Conservation (phyloP, 1,284 basidiomycete genomes). For the Moesziomyces antarcticus region DNA sequence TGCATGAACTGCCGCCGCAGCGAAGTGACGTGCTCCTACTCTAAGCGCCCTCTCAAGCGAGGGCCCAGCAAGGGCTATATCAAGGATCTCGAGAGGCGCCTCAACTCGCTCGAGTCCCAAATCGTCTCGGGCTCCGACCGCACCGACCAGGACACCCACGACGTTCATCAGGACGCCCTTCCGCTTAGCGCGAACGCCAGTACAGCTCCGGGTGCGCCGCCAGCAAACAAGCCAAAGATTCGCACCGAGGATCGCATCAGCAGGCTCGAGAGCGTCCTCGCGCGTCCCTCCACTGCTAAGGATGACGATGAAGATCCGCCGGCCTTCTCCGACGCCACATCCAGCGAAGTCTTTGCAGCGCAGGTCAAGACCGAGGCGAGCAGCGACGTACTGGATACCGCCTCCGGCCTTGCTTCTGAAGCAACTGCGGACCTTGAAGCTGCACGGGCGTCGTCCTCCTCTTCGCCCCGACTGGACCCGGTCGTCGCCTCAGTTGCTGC, state of each 20-base stretch:
- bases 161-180: not conserved
- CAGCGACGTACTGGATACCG: not conserved
- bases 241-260: slow-evolving; percentile 46
- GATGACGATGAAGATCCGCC: slow-evolving; percentile 2
- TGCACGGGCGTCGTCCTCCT: not conserved
- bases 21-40: slow-evolving; percentile 47
- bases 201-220: not conserved
- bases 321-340: slow-evolving; percentile 1
- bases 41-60: slow-evolving; percentile 52
- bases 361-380: slow-evolving; percentile 6
- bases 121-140: slow-evolving; percentile 12
- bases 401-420: not conserved
- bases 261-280: slow-evolving; percentile 34
- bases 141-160: slow-evolving; percentile 4
- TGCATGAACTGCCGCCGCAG: slow-evolving; percentile 53
- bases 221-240: slow-evolving; percentile 25
- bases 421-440: not conserved
- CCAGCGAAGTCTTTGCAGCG: slow-evolving; percentile 3
- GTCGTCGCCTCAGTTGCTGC: not conserved
- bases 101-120: slow-evolving; percentile 54
- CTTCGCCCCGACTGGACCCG: not conserved
- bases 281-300: slow-evolving; percentile 14
- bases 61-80: slow-evolving; percentile 57
- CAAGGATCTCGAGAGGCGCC: slow-evolving; percentile 56
- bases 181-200: not conserved